Evolutionary conservation across 345 rosid species (phyloP).

Genomic region (Linum trigynum): DNA sequence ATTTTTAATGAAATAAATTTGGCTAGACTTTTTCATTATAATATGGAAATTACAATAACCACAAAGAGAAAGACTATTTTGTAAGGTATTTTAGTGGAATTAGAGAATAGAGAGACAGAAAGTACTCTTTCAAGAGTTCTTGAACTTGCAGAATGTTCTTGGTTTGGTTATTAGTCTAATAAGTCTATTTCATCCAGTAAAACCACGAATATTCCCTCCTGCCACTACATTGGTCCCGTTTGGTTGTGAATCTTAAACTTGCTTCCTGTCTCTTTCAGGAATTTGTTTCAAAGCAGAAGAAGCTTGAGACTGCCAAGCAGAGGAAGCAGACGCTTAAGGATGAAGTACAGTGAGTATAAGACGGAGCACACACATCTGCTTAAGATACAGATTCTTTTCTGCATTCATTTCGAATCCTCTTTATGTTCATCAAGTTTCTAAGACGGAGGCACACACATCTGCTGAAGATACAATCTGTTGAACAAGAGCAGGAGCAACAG

Average conservation of each 20-base stretch:
- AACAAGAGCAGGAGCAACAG: background rate
- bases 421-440: background rate
- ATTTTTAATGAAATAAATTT: too few species aligned
- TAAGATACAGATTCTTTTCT: background rate
- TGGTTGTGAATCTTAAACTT: background rate
- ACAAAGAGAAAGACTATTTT: too few species aligned
- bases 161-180: too few species aligned
- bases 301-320: background rate
- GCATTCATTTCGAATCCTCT: background rate
- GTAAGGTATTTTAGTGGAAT: background rate
- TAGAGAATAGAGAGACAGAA: background rate
- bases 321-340: background rate
- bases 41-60: too few species aligned
- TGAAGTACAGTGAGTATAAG: background rate
- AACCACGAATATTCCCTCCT: too few species aligned
- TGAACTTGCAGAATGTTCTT: background rate
- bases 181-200: too few species aligned
- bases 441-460: background rate
- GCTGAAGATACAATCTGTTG: background rate
- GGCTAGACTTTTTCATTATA: too few species aligned
- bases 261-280: background rate
- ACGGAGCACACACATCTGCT: too few species aligned
- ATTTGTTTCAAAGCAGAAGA: conserved; percentile 6
- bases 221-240: too few species aligned
- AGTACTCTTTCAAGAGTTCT: background rate